phyloP scores from a whole-genome alignment of 2,329 filamentous ascomycete species.

The Macrophomina phaseolina region DNA sequence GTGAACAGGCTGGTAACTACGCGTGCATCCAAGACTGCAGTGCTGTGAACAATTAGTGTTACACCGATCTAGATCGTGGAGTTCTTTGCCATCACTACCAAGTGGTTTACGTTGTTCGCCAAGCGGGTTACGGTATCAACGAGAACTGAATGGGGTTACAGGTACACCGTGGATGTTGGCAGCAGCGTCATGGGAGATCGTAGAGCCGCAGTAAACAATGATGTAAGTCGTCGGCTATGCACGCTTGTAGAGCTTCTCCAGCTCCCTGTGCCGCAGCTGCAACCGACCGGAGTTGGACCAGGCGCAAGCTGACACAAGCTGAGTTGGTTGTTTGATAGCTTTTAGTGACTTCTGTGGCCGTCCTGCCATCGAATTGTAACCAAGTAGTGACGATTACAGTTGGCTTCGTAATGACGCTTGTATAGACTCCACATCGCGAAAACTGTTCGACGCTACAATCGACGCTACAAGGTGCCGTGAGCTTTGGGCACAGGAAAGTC shows the following conservation, averaged over 20 bases:
- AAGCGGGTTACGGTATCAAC: constrained; percentile 16
- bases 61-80: constrained; percentile 10
- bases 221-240: constrained; percentile 5
- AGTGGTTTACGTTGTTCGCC: constrained; percentile 11
- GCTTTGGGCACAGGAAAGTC: background rate
- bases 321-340: constrained; percentile 11
- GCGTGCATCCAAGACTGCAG: background rate
- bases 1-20: constrained; percentile 10
- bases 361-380: background rate
- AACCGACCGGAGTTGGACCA: background rate
- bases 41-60: constrained; percentile 2
- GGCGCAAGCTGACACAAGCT: constrained; percentile 8
- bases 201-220: constrained; percentile 18
- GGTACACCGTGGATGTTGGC: constrained; percentile 5
- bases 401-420: constrained; percentile 11
- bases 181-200: constrained; percentile 15
- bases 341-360: constrained; percentile 6
- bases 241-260: constrained; percentile 7
- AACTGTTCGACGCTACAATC: background rate
- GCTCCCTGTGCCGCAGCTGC: background rate
- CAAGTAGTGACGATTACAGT: constrained; percentile 2
- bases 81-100: constrained; percentile 8
- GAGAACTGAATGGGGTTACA: constrained; percentile 4
- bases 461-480: background rate
- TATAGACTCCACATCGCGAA: constrained; percentile 11